Evolutionary conservation across 192 early-diverging fungal genomes (phyloP), one percentile per base, ranked within the genome.

Genomic region (Coemansia sp.): DNA sequence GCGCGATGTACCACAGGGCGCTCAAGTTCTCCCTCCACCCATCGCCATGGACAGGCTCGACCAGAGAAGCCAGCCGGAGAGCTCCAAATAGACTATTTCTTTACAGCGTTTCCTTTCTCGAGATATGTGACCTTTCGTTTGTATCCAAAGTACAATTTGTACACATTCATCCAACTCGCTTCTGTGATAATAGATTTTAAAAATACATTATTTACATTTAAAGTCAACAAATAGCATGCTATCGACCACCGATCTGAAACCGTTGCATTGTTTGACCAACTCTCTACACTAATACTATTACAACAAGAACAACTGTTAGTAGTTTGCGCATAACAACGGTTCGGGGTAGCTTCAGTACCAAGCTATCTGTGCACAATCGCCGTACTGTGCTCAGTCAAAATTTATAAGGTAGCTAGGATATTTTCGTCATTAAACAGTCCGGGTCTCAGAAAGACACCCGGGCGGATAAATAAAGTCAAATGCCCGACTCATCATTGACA

Each of bases 1-100:
- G 82, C 87, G 77, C 64, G 84, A 75, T 8, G 70, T 76, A 74
- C 81, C 81, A 7, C 70, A 70, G 59, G 76, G 81, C 31, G 31
- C 72, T 3, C 81, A 83, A 61, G 81, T 78, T 10, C 81, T 77
- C 21, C 81, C 81, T 0, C 72, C 67, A 42, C 76, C 81, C 36
- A 78, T 83, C n/a, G 69, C 76, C 13, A 83, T 83, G 81, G 81
- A 83, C 21, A 67, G 76, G 27, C 63, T 83, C 14, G 68, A 70
- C 59, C 61, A 62, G 24, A 54, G 48, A 31, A 21, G 5, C 42
- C 64, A 66, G 29, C 3, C 44, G 24, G 54, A 64, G 9, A 50
- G 29, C 60, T 35, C 34, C 51, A 78, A 78, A 62, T 73, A 73
- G 62, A 70, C 44, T 37, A 35, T 61, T 51, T 16, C 34, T 46